These are phyloP conservation scores for Onygena corvina DNA, from an alignment of 2,329 filamentous ascomycete genomes.

Conservation along the genomic window DNA sequence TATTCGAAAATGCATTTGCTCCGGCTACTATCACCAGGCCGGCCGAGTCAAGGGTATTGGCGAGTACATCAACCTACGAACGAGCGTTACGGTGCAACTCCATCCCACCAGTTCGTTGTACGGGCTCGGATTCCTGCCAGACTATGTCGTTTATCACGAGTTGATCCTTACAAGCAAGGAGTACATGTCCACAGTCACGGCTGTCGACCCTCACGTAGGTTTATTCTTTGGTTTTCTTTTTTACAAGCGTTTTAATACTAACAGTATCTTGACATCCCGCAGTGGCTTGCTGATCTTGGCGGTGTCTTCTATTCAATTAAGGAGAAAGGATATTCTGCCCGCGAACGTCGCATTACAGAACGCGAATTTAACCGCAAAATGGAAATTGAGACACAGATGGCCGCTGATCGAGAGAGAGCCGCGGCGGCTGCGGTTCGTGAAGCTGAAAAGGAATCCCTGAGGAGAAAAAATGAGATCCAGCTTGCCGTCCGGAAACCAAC, in stretches of 20 bases:
- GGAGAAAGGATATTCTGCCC: slow-evolving; percentile 86
- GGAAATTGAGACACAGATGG: slow-evolving; percentile 89
- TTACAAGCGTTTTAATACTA: not conserved
- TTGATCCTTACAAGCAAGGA: slow-evolving; percentile 93
- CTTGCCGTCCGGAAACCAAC: slow-evolving; percentile 28
- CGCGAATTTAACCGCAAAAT: slow-evolving; percentile 84
- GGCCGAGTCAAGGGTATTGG: slow-evolving; percentile 92
- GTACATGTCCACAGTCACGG: slow-evolving; percentile 94
- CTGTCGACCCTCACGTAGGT: slow-evolving; percentile 70
- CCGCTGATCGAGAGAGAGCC: slow-evolving; percentile 59
- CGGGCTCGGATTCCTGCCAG: slow-evolving; percentile 81
- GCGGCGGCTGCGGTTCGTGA: slow-evolving; percentile 31
- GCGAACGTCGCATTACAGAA: slow-evolving; percentile 77
- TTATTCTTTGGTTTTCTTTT: not conserved
- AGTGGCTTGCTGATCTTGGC: slow-evolving; percentile 88
- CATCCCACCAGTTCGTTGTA: slow-evolving; percentile 92
- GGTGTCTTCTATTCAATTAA: slow-evolving; percentile 96
- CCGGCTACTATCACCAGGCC: slow-evolving; percentile 95
- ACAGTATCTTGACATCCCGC: not conserved
- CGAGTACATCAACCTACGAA: slow-evolving; percentile 93
- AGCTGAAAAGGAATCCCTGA: slow-evolving; percentile 25
- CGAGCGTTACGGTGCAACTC: slow-evolving; percentile 83
- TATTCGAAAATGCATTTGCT: slow-evolving; percentile 91
- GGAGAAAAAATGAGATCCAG: slow-evolving; percentile 28
- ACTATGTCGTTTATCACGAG: slow-evolving; percentile 97